Base-by-base conservation (phyloP, 148 eudicot species). In the Fallopia convolvulus region DNA sequence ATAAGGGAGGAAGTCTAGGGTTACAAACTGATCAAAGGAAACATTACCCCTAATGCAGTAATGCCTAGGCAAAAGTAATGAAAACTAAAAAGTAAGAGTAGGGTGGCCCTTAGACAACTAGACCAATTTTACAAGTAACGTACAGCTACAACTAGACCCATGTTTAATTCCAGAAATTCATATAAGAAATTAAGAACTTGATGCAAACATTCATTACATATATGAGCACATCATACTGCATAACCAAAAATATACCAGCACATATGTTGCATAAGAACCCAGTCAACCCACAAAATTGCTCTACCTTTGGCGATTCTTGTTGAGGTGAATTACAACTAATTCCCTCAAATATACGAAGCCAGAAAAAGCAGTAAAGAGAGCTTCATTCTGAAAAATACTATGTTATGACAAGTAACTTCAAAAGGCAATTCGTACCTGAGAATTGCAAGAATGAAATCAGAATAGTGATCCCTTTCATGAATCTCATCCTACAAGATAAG, bases 381-480 rank as follows among this genome's bases (percentile, higher is more conserved):
- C 18, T 65, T 14, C 33, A 13, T 65, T 30, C 40, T 65, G 39
- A 65, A 32, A 7, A 65, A 58, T 58, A 58, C 11, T 21, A 58
- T 58, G 65, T 5, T 58, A 13, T 23, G 30, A 58, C 21, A 8
- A 58, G 15, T 61, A 61, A 17, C 21, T 68, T 39, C 46, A 15
- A 68, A 33, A 36, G 44, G 61, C 5, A 71, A 76, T n/a, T 60
- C 48, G 66, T 83, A 96, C 99, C 98, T 93, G 88, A 96, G 83
- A 77, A 96, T 90, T 58, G 99, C 89, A 42, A 96, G 93, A 88
- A 88, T 87, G 79, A 96, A 89, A 85, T 96, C 99, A 56, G 97
- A 90, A 83, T 77, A 91, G 56, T 90, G 91, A 77, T 96, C 99
- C 86, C 99, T 86, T 77, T 96, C 99, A 83, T 96, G 99, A 79